Base-by-base conservation (phyloP, 805 yeast genomes). In the Hanseniaspora meyeri region DNA sequence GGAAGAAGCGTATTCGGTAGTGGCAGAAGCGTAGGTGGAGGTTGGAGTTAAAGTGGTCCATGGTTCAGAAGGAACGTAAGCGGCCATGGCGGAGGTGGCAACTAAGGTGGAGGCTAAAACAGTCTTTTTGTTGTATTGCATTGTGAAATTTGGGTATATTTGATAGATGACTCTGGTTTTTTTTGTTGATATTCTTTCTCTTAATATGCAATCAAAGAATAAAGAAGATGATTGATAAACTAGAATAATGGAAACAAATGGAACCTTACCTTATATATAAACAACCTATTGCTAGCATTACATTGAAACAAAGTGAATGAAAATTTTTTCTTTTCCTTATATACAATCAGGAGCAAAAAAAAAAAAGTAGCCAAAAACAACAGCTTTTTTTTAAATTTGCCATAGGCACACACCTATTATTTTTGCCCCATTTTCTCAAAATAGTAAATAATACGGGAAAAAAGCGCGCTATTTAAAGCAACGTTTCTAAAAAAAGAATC, bases 21-120 rank as follows among this genome's bases (percentile, higher is more conserved):
- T 63, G 59, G 80, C 83, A 64, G 81, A 80, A 7, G 79, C 60
- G 59, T 75, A 74, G 49, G 78, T 67, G 49, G 77, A 78, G 45
- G 68, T 57, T 38, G 63, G 60, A 34, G 63, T 57, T 39, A 66
- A 64, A 43, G 71, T 68, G 51, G 65, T 54, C 32, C 63, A 65
- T 61, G 63, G 52, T 55, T 68, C 66, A 58, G 72, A 48, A 57
- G 73, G 59, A 48, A 59, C 63, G 39, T 59, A 46, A 19, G 51
- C 69, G 64, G 76, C 79, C 63, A 75, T 67, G 78, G 62, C 78
- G 77, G 73, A 60, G n/a, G 79, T 67, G 60, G 77, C 74, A 46
- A 78, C 68, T 60, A 78, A 69, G 51, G 75, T 65, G 49, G 73
- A 58, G 43, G 64, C 62, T 31, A 61, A 56, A 34, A 53, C 43